Percentiles rank a stretch among this genome's conserved stretches.
phyloP scores from a whole-genome alignment of 2,329 filamentous ascomycete genomes.

The Aspergillus ochraceus region DNA sequence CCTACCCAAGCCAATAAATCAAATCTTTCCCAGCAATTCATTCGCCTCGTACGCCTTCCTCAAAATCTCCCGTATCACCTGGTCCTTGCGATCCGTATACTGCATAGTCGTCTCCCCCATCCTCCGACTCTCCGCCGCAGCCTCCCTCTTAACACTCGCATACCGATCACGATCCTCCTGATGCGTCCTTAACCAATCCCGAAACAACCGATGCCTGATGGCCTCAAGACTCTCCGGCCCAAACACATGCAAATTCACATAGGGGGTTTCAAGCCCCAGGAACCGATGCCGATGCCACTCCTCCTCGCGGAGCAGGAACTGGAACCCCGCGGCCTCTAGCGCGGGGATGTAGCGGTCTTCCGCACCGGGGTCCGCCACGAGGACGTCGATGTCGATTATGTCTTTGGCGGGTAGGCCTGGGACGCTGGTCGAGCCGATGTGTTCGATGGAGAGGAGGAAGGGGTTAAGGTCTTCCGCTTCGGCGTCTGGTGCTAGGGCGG shows the following conservation, averaged over 20 bases:
- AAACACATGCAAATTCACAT: constrained; percentile 53
- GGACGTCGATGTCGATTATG: constrained; percentile 55
- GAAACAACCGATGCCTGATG: constrained; percentile 47
- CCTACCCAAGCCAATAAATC: too few relatives aligned
- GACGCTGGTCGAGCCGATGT: constrained; percentile 55
- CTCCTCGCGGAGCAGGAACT: constrained; percentile 49
- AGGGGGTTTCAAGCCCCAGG: constrained; percentile 40
- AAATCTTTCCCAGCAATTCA: neutral
- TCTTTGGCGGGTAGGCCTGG: constrained; percentile 52
- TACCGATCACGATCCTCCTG: constrained; percentile 45
- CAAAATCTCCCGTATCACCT: constrained; percentile 42
- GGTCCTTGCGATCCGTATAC: constrained; percentile 48
- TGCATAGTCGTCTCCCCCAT: constrained; percentile 35
- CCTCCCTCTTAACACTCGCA: constrained; percentile 40
- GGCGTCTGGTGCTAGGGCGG: constrained; percentile 8
- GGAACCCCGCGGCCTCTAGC: constrained; percentile 48
- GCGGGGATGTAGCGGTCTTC: constrained; percentile 46
- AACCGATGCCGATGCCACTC: constrained; percentile 52
- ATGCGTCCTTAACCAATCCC: constrained; percentile 45
- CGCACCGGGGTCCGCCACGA: constrained; percentile 41
- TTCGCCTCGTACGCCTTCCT: constrained; percentile 27
- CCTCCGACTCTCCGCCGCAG: constrained; percentile 29
- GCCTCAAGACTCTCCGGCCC: constrained; percentile 45
- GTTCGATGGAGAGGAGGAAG: constrained; percentile 36
- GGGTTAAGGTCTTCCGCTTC: neutral